Evolutionary conservation across 306 rosid genomes (phyloP), one percentile per base, ranked within the genome.

Genomic region (Gleditsia sinensis): DNA sequence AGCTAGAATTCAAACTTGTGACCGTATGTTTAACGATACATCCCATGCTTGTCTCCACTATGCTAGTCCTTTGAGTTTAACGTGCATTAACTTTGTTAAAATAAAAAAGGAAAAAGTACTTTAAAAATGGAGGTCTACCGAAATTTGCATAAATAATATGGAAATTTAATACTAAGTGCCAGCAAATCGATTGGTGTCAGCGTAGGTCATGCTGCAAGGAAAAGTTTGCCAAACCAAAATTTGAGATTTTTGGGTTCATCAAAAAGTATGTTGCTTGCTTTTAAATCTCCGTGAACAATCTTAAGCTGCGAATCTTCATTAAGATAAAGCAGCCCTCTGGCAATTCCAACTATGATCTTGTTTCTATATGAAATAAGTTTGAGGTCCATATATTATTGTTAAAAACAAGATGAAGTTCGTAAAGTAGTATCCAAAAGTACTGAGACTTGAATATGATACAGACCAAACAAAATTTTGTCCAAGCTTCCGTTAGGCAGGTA

Each of bases 161-260:
- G 32, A 14, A 20, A 7, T 25, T 39, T 21, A 1, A 8, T 77
- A 77, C 82, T 32, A 77, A 19, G 82, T 82, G 33, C 85, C 82
- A 8, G 76, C 76, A 20, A 82, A 72, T 40, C 57, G 61, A 42
- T 77, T 72, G 37, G 85, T 82, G 43, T 82, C 72, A 54, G 73
- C 85, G 1, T 82, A 79, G 17, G 76, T 77, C 43, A 77, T 75
- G 82, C 79, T 67, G 6, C 49, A 72, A 17, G 3, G 9, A 62
- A 82, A 77, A 77, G 62, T 77, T 77, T 9, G 82, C 76, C 16
- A 82, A 46, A 59, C 82, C 82, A 60, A 82, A 77, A 62, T 82
- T 63, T 0, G 73, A 82, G 43, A 82, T 77, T 73, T 72, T 82
- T 42, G 76, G 79, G 12, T 30, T 72, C 68, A 43, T 67, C 82